Base-by-base conservation (phyloP, 2,329 filamentous ascomycete genomes). In the Echinosphaeria canescens region DNA sequence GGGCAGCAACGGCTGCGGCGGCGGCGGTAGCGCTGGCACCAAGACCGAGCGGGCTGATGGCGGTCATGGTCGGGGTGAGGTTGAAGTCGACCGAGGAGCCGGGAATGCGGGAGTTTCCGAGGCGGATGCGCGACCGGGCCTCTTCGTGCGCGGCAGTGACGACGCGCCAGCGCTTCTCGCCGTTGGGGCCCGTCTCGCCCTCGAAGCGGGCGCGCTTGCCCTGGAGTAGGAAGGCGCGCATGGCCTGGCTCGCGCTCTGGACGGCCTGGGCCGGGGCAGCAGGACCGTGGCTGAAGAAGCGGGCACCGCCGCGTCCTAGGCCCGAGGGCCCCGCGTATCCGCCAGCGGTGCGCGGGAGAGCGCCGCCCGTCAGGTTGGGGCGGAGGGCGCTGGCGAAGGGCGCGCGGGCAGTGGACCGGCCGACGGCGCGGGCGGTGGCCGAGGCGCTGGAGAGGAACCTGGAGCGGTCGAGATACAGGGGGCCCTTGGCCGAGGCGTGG, bases 221-320 rank as follows among this genome's bases (percentile, higher is more conserved):
- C 0, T 78, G 82, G n/a, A 92, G 60, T 51, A 80, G 75, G 50
- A 98, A 93, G 10, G 82, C 84, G 28, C 88, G 71, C 41, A 95
- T 73, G 5, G 82, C 88, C 38, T 82, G 73, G 10, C 81, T 91
- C n/a, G 93, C 85, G 49, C 92, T 92, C 47, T 88, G 76, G 27
- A 95, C 67, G 25, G 95, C 81, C 46, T 95, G 80, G 2, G 84
- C 81, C 22, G 81, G 82, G 6, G 74, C 68, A 8, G 79, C 75
- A 2, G 85, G 81, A 1, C 71, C 67, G 50, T 93, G 84, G 2
- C 81, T 90, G 52, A 95, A 95, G 54, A 85, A 85, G 36, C 85
- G 66, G 14, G 72, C 69, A 24, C 75, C 78, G 36, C 76, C 70
- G 25, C 71, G 61, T 17, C 73, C 74, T 26, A 70, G 66, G 16